Percentiles rank a stretch among this genome's conserved stretches.
Conservation (phyloP, 1,139 yeast species). For the Yamadazyma dushanensis region DNA sequence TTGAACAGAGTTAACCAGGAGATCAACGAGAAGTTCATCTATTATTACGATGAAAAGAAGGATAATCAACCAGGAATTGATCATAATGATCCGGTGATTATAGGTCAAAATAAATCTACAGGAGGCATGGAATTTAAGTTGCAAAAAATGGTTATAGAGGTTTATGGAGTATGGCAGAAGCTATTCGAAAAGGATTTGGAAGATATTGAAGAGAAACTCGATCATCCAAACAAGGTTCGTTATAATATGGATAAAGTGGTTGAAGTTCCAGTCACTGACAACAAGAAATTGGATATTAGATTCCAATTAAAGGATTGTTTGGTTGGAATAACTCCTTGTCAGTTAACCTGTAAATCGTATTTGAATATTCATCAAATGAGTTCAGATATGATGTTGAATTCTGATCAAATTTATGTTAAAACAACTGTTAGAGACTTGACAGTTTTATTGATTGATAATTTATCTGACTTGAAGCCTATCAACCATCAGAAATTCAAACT, state of each 20-base stretch:
- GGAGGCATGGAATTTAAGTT: slow-evolving; percentile 35
- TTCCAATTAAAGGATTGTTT: slow-evolving; percentile 51
- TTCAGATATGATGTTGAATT: slow-evolving; percentile 43
- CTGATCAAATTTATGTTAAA: slow-evolving; percentile 34
- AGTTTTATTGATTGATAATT: slow-evolving; percentile 60
- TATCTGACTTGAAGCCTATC: slow-evolving; percentile 23
- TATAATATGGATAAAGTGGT: not conserved
- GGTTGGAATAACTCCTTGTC: slow-evolving; percentile 59
- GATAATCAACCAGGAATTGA: not conserved
- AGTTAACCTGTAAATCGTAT: slow-evolving; percentile 53
- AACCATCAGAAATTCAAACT: not conserved
- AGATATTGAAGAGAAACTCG: slow-evolving; percentile 7
- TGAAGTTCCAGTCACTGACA: not conserved
- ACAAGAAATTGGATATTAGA: slow-evolving; percentile 34
- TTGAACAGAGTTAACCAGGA: slow-evolving; percentile 19
- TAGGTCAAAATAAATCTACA: slow-evolving; percentile 9
- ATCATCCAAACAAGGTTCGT: not conserved
- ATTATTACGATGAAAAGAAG: slow-evolving; percentile 8
- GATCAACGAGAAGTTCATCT: slow-evolving; percentile 11
- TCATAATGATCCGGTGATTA: slow-evolving; percentile 10
- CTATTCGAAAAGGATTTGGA: slow-evolving; percentile 22
- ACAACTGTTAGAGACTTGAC: slow-evolving; percentile 47
- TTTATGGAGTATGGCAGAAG: slow-evolving; percentile 57
- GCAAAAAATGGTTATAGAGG: slow-evolving; percentile 48
- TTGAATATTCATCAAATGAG: slow-evolving; percentile 54